These are phyloP conservation scores for Fagopyrum homotropicum DNA, from an alignment of 148 eudicot genomes.

Conservation along the genomic window DNA sequence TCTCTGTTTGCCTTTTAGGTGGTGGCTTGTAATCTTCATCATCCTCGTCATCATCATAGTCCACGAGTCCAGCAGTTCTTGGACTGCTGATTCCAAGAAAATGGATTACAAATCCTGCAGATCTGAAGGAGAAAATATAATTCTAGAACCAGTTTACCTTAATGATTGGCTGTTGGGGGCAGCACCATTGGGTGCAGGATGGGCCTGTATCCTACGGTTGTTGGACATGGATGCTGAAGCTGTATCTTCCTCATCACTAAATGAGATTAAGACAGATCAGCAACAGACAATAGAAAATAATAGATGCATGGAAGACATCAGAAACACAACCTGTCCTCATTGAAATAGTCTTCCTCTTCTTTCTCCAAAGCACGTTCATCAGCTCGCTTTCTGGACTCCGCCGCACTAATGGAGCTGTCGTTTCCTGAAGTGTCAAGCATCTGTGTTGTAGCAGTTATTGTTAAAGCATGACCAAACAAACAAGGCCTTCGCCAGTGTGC, in stretches of 20 bases:
- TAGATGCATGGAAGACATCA: neutral
- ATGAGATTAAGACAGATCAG: slow-evolving; percentile 16
- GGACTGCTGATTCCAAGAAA: slow-evolving; percentile 23
- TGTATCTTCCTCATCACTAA: slow-evolving; percentile 95
- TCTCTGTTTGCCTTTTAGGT: slow-evolving; percentile 51
- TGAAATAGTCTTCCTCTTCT: slow-evolving; percentile 97
- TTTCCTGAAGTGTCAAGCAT: slow-evolving; percentile 53
- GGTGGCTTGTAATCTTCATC: slow-evolving; percentile 94
- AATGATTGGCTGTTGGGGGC: slow-evolving; percentile 29
- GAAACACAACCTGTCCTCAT: slow-evolving; percentile 66
- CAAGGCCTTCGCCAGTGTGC: neutral
- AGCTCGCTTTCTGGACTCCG: slow-evolving; percentile 62
- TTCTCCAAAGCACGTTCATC: slow-evolving; percentile 93
- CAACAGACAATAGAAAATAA: neutral
- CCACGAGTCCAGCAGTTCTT: slow-evolving; percentile 78
- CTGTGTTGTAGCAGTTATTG: slow-evolving; percentile 31
- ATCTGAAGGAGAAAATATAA: neutral
- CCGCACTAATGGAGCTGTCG: slow-evolving; percentile 26
- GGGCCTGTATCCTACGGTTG: slow-evolving; percentile 29
- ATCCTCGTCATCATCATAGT: slow-evolving; percentile 92
- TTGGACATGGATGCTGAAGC: slow-evolving; percentile 53
- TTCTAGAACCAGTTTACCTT: slow-evolving; percentile 33
- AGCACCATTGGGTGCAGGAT: slow-evolving; percentile 58
- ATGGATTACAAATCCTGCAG: neutral
- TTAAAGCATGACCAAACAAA: slow-evolving; percentile 5